Evolutionary conservation across 139 green algal genomes (phyloP).

Genomic region (Chlamydomonas eustigma): DNA sequence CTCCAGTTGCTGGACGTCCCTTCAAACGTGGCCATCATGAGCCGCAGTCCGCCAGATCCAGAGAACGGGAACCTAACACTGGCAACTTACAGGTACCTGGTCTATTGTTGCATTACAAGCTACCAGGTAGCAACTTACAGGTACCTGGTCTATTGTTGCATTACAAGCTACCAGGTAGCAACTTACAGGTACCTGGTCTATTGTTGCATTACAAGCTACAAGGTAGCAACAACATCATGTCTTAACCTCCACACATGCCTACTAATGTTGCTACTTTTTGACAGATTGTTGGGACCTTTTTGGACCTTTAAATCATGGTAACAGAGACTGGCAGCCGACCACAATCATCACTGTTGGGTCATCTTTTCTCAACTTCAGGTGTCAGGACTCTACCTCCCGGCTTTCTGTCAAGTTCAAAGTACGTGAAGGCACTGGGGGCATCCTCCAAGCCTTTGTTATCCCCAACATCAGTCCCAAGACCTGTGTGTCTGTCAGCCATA

Average conservation of each 20-base stretch:
- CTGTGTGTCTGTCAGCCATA: slow-evolving; percentile 35
- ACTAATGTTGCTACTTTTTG: too few species aligned
- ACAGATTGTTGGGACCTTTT: too few species aligned
- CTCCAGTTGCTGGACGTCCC: slow-evolving; percentile 59
- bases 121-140: slow-evolving; percentile 74
- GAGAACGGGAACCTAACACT: slow-evolving; percentile 49
- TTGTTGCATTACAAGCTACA: too few species aligned
- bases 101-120: too few species aligned
- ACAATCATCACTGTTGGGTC: too few species aligned
- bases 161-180: too few species aligned
- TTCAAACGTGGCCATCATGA: slow-evolving; percentile 61
- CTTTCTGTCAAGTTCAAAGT: slow-evolving; percentile 58
- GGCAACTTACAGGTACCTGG: slow-evolving; percentile 58
- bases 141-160: slow-evolving; percentile 12
- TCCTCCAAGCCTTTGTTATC: slow-evolving; percentile 42
- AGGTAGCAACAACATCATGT: too few species aligned
- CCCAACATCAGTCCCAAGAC: slow-evolving; percentile 50
- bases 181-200: slow-evolving; percentile 52
- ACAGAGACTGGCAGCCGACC: too few species aligned
- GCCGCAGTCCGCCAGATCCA: slow-evolving; percentile 33
- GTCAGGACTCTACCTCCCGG: slow-evolving; percentile 55
- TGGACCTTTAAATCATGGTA: too few species aligned
- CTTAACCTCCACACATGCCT: too few species aligned
- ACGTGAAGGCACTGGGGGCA: slow-evolving; percentile 30
- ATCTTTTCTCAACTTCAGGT: slow-evolving; percentile 25